These are phyloP conservation scores for Penicillium sp. DNA, from an alignment of 2,329 filamentous ascomycete genomes.

Conservation along the genomic window DNA sequence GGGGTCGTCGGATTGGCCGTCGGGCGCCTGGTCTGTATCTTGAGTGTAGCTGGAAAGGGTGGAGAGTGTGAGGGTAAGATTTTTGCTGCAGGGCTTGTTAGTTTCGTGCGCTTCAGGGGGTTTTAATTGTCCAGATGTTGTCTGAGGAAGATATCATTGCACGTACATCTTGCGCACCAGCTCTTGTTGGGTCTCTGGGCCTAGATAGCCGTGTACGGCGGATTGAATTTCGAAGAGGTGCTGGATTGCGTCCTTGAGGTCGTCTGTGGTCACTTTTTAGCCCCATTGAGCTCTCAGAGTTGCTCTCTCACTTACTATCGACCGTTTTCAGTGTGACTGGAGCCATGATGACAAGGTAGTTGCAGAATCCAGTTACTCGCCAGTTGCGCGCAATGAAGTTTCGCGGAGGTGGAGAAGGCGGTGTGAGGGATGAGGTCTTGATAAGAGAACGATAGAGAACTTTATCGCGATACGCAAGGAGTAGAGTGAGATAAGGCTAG, in stretches of 20 bases:
- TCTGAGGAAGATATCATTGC: not conserved
- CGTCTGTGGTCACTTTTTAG: slow-evolving; percentile 35
- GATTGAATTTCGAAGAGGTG: slow-evolving; percentile 63
- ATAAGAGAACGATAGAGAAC: slow-evolving; percentile 1
- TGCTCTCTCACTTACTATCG: slow-evolving; percentile 15
- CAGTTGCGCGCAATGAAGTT: slow-evolving; percentile 2
- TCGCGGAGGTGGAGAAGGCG: slow-evolving; percentile 18
- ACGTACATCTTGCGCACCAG: slow-evolving; percentile 59
- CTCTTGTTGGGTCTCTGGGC: slow-evolving; percentile 56
- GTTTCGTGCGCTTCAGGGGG: not conserved
- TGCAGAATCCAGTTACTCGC: not conserved
- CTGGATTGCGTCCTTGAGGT: slow-evolving; percentile 62
- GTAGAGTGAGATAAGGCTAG: not conserved
- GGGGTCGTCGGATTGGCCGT: slow-evolving; percentile 26
- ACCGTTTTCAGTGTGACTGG: slow-evolving; percentile 24
- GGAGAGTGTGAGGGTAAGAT: slow-evolving; percentile 55
- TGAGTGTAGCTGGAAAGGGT: slow-evolving; percentile 47
- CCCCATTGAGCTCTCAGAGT: not conserved
- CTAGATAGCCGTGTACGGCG: slow-evolving; percentile 59
- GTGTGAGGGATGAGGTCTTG: slow-evolving; percentile 3
- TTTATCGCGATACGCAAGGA: not conserved
- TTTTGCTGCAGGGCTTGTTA: slow-evolving; percentile 40
- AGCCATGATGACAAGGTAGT: slow-evolving; percentile 13
- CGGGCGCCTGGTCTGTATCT: slow-evolving; percentile 18
- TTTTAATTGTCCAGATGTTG: not conserved